Percentiles rank a stretch among this genome's conserved stretches.
These are phyloP conservation scores for Eimeria brunetti DNA, from an alignment of 169 alveolate species.

Conservation along the genomic window DNA sequence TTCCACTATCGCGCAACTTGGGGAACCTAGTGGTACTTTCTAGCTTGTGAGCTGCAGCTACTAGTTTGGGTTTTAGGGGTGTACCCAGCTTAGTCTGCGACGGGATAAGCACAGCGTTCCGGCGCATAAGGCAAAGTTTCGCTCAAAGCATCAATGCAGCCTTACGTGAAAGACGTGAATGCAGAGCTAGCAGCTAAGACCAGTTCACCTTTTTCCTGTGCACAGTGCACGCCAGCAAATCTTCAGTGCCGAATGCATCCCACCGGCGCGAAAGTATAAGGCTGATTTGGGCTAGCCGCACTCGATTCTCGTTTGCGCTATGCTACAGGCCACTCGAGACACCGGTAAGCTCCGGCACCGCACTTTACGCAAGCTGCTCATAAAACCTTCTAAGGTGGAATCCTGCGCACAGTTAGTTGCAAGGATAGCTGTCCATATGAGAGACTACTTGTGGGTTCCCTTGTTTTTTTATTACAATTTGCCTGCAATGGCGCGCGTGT, in stretches of 20 bases:
- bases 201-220: not conserved
- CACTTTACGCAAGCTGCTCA: not conserved
- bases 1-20: not conserved
- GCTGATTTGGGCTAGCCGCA: not conserved
- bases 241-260: not conserved
- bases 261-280: not conserved
- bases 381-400: not conserved
- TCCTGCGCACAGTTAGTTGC: not conserved
- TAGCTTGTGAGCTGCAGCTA: not conserved
- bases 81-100: not conserved
- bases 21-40: not conserved
- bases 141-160: not conserved
- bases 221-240: not conserved
- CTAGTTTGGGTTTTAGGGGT: not conserved
- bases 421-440: not conserved
- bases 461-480: not conserved
- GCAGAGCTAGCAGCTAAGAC: not conserved
- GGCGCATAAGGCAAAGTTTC: not conserved
- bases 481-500: not conserved
- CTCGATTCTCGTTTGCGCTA: not conserved
- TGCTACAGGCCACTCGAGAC: not conserved
- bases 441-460: not conserved
- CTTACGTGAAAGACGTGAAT: not conserved
- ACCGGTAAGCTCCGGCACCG: not conserved
- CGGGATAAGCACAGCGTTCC: not conserved